Base-by-base conservation (phyloP, 208 protist species). In the Leishmania arabica region DNA sequence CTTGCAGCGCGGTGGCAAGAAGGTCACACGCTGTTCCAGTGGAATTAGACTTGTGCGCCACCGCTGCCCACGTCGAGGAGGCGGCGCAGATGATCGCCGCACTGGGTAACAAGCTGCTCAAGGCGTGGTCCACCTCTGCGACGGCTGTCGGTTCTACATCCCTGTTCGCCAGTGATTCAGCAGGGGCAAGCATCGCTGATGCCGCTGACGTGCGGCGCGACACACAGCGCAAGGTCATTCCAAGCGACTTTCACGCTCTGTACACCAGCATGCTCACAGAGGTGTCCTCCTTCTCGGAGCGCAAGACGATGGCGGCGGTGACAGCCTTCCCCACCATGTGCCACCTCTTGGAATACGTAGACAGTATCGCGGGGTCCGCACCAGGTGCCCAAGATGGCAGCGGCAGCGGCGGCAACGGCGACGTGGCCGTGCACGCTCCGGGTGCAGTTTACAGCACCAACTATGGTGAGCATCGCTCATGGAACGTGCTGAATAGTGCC, bases 181-280 rank as follows among this genome's bases (percentile, higher is more conserved):
- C 5, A 3, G 0, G 54, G 54, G 9, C 34, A 1, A 17, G 64
- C 21, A 24, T 58, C 1, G 68, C 37, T 31, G 45, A 34, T n/a
- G 42, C 66, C 0, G 70, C 49, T 1, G 78, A 81, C 53, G 82
- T 93, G 31, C 91, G 92, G 9, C 82, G 82, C 0, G 91, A 96
- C 64, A 83, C 83, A 8, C 77, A 85, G 64, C 85, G 86, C 31
- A 96, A 96, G 78, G 90, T 87, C 77, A 82, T 93, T 42, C 90
- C 93, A 2, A 91, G 80, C 5, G 91, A 96, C 70, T 95, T 93
- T 84, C 88, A 92, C 68, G 86, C 82, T 7, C 79, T 96, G 60
- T 96, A 95, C 80, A 83, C 86, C 51, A 84, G 82, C 68, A 95
- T 96, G 91, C 82, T 96, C 27, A 84, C 83, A 3, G 93, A 96